Evolutionary conservation across 805 yeast genomes (phyloP), one percentile per base, ranked within the genome.

Genomic region (Saccharomycopsis fibuligera): DNA sequence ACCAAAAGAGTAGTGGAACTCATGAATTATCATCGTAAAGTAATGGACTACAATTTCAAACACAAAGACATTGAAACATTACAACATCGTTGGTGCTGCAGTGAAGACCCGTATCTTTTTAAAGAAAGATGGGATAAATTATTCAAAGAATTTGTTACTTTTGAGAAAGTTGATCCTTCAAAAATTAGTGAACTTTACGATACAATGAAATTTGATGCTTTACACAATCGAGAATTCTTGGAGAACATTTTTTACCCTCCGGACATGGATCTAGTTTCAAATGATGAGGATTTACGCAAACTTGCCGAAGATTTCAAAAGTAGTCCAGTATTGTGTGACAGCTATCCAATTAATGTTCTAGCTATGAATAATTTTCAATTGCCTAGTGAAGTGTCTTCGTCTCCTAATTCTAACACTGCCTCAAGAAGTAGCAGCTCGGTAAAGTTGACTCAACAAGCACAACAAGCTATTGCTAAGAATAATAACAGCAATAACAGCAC

Each of bases 131-230:
- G 99, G 99, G 97, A 90, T 59, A 93, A 93, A 62, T 70, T 93
- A 43, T 93, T 93, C 66, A 84, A 81, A 55, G 99, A 93, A 65
- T 93, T 93, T 67, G 79, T 81, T 21, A 79, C 86, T 41, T 93
- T 90, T 45, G 99, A 93, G 56, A 93, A 93, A 65, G 96, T 93
- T 2, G 98, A 93, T 65, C 99, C 99, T 9, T 83, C 96, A 2
- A 93, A 91, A 68, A 91, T 93, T 53, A 85, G 96, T 42, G 99
- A 93, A 68, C 74, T 93, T 50, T 93, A 93, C 62, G 99, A 93
- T 66, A 91, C 99, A 1, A 91, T 93, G 96, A 93, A 93, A 66
- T 93, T 86, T 63, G 99, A 93, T 68, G 99, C 98, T 5, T 73
- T 93, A 48, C 99, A 93, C 65, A 93, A 93, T 64, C 75, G 99